Base-by-base conservation (phyloP, 2,329 filamentous ascomycete genomes). In the Pyricularia pennisetigena region DNA sequence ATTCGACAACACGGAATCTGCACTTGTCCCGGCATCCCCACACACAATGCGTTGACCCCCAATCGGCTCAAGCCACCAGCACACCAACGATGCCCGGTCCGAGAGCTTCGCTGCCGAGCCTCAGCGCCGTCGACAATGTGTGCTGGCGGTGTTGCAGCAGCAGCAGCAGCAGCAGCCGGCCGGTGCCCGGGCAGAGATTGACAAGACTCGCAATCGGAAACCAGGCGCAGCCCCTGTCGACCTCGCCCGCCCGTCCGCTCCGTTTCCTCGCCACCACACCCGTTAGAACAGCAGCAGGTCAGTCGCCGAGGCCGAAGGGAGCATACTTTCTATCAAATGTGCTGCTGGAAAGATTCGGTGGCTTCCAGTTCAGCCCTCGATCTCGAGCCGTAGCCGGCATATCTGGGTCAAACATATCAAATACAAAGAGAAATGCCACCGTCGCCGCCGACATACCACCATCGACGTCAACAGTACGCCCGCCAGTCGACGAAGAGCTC, bases 311-410 rank as follows among this genome's bases (percentile, higher is more conserved):
- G 9, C 71, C 75, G 35, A 74, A 72, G 54, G 71, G 75, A 65
- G 73, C 75, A 70, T 78, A 76, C 68, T 79, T 79, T 64, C 72
- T 77, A 32, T 78, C 76, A 65, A 78, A 78, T 68, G 70, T 67
- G 62, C 68, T 78, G 20, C 73, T 78, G 62, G 73, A 74, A 62
- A 74, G 73, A 24, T 68, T 71, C 23, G 41, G 59, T 29, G 65
- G 68, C 14, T 64, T 67, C 20, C 66, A 67, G 29, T 67, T 67
- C 59, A 63, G 57, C 28, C n/a, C 66, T 35, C 32, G 32, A 29
- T 29, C 23, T 14, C 59, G 64, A 20, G 32, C 29, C 26, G 29
- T 69, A 65, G 24, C 68, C 71, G 64, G 29, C n/a, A 32, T 24
- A 7, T 35, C 57, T 32, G 29, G n/a, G 32, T 28, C 66, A 35